Base-by-base conservation (phyloP, 1,284 basidiomycete species). In the Singerocomus inundabilis region DNA sequence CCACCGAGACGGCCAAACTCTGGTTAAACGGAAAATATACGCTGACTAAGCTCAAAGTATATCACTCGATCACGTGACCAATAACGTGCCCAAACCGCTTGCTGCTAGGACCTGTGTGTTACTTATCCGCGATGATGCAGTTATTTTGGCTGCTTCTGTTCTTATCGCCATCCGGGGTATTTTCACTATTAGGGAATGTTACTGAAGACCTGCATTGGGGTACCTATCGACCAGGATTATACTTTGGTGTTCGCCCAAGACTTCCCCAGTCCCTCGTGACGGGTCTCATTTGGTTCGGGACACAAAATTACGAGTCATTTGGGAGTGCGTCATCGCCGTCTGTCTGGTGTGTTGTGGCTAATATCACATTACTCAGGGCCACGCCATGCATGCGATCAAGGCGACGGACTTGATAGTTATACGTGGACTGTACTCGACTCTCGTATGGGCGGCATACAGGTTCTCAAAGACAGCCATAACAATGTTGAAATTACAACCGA, bases 201-300 rank as follows among this genome's bases (percentile, higher is more conserved):
- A 80, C 86, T 42, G 77, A 84, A 52, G 82, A 85, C 8, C 70
- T 93, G n/a, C 68, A 93, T 58, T 97, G 94, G 94, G 93, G 93
- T 4, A 77, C 89, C 0, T 97, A 95, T 67, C 77, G 94, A 34
- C 92, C 94, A 1, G 91, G 93, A 62, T 78, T 97, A 28, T 98
- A 97, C 73, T 96, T 98, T 70, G 94, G 94, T 28, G 72, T 98
- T 46, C 77, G 91, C 39, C 90, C 94, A 18, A 80, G 85, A 38
- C 72, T 91, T 52, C 91, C 94, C 1, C 82, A 92, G 58, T 93
- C 91, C 12, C 77, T 97, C 26, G 81, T 95, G 83, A 91, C 89
- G 4, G 95, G 94, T 32, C 79, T 98, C 35, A 82, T 95, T 68
- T 98, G 94, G 93, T 91, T 90, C 68, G 89, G 92, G 24, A 84